A percentile compares a stretch with the other conserved stretches of the same genome.
Evolutionary conservation across 495 filamentous ascomycete genomes (phyloP).

Genomic region (Lasiosphaeria ovina): DNA sequence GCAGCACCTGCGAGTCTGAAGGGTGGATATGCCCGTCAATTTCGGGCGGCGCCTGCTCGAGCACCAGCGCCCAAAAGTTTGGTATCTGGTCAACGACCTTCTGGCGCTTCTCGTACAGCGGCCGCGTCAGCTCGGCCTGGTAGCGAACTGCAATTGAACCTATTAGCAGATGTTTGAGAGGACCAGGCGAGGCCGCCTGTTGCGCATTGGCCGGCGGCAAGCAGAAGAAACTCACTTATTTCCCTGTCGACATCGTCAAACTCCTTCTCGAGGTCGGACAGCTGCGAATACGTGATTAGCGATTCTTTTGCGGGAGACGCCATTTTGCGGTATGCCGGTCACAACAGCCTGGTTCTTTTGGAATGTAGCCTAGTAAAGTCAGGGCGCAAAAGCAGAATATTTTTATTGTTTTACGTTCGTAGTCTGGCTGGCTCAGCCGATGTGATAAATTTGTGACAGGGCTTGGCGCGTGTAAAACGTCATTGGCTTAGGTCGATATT

Average conservation of each 20-base stretch:
- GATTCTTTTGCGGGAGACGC: constrained; percentile 42
- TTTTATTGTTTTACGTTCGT: too few species aligned
- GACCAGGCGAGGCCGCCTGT: background rate
- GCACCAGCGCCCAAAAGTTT: constrained; percentile 85
- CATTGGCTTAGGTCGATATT: background rate
- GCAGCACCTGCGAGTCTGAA: constrained; percentile 66
- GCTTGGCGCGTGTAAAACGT: background rate
- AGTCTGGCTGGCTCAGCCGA: too few species aligned
- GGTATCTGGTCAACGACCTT: constrained; percentile 63
- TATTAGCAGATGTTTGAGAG: constrained; percentile 4
- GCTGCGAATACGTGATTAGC: constrained; percentile 51
- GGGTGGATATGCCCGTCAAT: constrained; percentile 83
- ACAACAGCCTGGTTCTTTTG: background rate
- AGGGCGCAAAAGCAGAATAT: too few species aligned
- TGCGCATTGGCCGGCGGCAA: background rate
- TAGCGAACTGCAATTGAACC: constrained; percentile 49
- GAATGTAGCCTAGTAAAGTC: background rate
- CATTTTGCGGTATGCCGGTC: constrained; percentile 27
- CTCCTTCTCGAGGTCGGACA: constrained; percentile 64
- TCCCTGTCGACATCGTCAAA: constrained; percentile 69
- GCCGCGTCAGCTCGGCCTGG: constrained; percentile 48
- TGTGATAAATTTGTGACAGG: too few species aligned
- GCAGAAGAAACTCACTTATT: constrained; percentile 54
- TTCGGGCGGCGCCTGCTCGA: constrained; percentile 77
- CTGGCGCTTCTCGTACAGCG: constrained; percentile 72